A percentile compares a stretch with the other conserved stretches of the same genome.
Conservation (phyloP, 2,329 filamentous ascomycete species). For the Fusarium sp. region DNA sequence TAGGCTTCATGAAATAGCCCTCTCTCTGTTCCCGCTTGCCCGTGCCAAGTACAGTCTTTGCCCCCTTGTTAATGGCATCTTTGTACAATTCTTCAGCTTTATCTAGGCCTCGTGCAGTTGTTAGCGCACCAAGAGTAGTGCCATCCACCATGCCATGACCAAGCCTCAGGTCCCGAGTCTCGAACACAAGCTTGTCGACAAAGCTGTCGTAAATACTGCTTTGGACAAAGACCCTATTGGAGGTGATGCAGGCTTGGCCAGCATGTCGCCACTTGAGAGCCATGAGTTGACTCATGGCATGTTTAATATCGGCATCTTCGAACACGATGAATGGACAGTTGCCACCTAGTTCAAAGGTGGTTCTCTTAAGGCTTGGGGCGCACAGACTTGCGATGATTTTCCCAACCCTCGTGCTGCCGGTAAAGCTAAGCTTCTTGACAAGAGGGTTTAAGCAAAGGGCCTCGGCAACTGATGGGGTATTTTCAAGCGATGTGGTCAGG, state of each 20-base stretch:
- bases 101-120: conserved; percentile 15
- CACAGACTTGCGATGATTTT: conserved; percentile 73
- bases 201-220: conserved; percentile 68
- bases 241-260: conserved; percentile 78
- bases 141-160: conserved; percentile 19
- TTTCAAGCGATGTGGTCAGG: conserved; percentile 59
- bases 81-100: conserved; percentile 17
- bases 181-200: neutral
- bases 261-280: conserved; percentile 74
- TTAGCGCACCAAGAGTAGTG: conserved; percentile 26
- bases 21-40: neutral
- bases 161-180: neutral
- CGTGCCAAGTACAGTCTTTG: conserved; percentile 5
- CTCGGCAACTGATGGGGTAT: conserved; percentile 62
- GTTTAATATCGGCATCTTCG: conserved; percentile 70
- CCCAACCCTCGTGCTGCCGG: conserved; percentile 80
- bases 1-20: conserved; percentile 34
- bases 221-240: conserved; percentile 72
- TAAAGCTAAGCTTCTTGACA: conserved; percentile 80
- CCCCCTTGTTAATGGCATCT: conserved; percentile 26
- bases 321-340: conserved; percentile 78
- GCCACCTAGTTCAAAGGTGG: conserved; percentile 78
- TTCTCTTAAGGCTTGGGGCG: conserved; percentile 75
- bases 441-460: conserved; percentile 61
- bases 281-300: conserved; percentile 7